Base-by-base conservation (phyloP, 2,329 filamentous ascomycete genomes). In the Microsporum canis region DNA sequence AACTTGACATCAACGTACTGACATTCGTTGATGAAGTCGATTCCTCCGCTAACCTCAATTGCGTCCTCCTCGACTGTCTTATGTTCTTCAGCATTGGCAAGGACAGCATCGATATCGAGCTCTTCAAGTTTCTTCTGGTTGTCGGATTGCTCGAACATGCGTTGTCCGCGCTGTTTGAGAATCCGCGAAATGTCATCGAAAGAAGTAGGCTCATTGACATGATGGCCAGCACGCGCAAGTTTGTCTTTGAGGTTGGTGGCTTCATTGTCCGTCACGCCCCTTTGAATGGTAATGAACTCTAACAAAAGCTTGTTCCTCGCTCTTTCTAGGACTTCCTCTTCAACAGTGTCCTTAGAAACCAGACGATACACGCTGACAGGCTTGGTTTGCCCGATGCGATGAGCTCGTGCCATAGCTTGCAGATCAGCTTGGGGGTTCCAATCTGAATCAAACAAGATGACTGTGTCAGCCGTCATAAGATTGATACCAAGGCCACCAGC, bases 351-450 rank as follows among this genome's bases (percentile, higher is more conserved):
- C 74, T 97, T 97, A 1, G 94, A 96, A 0, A 99, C 92, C 5
- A 99, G 82, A 39, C 95, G 88, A 71, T 97, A 99, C 58, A 99
- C 92, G 66, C 89, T 97, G 66, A 99, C 94, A 5, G 94, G 92
- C 65, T 87, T 91, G 72, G 94, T 96, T 72, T 99, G 94, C 2
- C 94, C 94, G 66, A 99, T 99, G 73, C 94, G 88, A 76, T 99
- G 95, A 62, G 95, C 95, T 75, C 94, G 88, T 62, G 94, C 94
- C 94, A 99, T 99, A 45, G 94, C 94, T 73, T 99, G 94, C 66
- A 99, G 78, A 78, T 99, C 95, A 5, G 94, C 94, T 73, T 99
- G 94, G 17, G 94, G 95, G 67, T 99, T 99, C 94, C 95, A 99
- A 70, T 96, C 91, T 0, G 91, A 95, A 73, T 96, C 91, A 68